A percentile compares a stretch with the other conserved stretches of the same genome.
Evolutionary conservation across 1,284 basidiomycete species (phyloP).

Genomic region (Sanghuangporus sanghuang): DNA sequence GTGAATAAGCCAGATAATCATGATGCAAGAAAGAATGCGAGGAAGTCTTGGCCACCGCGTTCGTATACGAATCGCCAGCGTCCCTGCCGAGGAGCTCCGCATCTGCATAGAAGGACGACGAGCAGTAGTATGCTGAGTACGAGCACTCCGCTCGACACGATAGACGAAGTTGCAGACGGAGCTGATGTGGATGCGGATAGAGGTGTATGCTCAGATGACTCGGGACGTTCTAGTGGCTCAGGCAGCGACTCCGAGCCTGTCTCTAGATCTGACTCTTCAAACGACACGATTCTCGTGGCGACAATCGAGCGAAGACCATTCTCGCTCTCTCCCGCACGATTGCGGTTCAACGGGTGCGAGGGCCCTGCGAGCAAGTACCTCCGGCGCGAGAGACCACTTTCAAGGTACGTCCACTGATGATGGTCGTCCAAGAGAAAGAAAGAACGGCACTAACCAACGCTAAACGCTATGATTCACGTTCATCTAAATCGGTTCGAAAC

Average conservation of each 20-base stretch:
- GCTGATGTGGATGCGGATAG: background rate
- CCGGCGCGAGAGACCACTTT: background rate
- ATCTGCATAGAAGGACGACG: background rate
- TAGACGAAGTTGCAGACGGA: background rate
- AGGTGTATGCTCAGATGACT: background rate
- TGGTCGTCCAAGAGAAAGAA: background rate
- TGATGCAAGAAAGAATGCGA: no score
- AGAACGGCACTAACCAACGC: background rate
- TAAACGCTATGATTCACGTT: background rate
- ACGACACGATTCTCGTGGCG: background rate
- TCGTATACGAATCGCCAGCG: background rate
- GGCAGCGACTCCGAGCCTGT: background rate
- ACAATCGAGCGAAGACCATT: slow-evolving; percentile 6
- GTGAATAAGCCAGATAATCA: background rate
- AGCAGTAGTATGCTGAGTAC: background rate
- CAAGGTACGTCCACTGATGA: background rate
- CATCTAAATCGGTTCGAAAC: background rate
- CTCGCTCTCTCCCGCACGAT: background rate
- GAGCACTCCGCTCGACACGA: background rate
- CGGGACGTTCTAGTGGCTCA: background rate
- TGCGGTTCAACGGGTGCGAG: background rate
- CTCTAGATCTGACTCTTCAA: background rate
- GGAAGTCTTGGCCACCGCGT: no score
- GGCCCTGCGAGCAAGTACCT: background rate
- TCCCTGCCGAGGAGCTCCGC: background rate